Conservation (phyloP, 495 filamentous ascomycete species). For the Friedmanniomyces endolithicus region DNA sequence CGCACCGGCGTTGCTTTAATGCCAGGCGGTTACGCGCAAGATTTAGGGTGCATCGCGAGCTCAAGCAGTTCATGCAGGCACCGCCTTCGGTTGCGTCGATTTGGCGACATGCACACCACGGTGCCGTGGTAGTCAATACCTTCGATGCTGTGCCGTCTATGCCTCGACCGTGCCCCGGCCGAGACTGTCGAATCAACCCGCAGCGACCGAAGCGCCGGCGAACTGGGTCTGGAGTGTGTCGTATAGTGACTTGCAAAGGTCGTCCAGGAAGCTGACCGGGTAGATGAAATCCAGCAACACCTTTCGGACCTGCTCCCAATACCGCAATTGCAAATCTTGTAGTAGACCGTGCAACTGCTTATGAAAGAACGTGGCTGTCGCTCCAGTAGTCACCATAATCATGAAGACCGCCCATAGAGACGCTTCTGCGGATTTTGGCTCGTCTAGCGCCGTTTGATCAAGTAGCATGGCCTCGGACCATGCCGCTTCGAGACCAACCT, state of each 20-base stretch:
- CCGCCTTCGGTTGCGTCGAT: too few species aligned
- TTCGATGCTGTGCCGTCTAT: too few species aligned
- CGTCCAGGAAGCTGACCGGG: slow-evolving; percentile 21
- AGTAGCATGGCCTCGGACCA: slow-evolving; percentile 18
- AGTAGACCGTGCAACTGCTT: slow-evolving; percentile 6
- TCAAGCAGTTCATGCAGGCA: too few species aligned
- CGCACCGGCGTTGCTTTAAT: too few species aligned
- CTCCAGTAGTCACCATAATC: slow-evolving; percentile 18
- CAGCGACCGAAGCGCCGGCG: neutral
- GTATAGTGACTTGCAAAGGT: slow-evolving; percentile 17
- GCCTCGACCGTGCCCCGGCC: too few species aligned
- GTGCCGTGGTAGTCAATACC: too few species aligned
- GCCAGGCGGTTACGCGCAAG: too few species aligned
- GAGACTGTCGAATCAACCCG: neutral
- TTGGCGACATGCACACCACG: too few species aligned
- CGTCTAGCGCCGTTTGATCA: slow-evolving; percentile 9
- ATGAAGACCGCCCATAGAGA: slow-evolving; percentile 20
- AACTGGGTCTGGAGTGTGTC: slow-evolving; percentile 3
- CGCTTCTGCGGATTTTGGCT: slow-evolving; percentile 18
- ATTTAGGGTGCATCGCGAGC: too few species aligned
- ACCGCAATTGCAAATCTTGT: slow-evolving; percentile 11
- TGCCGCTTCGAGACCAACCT: slow-evolving; percentile 15
- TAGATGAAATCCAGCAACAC: slow-evolving; percentile 19
- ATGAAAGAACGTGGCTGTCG: slow-evolving; percentile 13
- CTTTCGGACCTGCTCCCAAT: slow-evolving; percentile 17